These are phyloP conservation scores for Chytriomyces sp. DNA, from an alignment of 192 early-diverging fungal genomes.

Conservation along the genomic window DNA sequence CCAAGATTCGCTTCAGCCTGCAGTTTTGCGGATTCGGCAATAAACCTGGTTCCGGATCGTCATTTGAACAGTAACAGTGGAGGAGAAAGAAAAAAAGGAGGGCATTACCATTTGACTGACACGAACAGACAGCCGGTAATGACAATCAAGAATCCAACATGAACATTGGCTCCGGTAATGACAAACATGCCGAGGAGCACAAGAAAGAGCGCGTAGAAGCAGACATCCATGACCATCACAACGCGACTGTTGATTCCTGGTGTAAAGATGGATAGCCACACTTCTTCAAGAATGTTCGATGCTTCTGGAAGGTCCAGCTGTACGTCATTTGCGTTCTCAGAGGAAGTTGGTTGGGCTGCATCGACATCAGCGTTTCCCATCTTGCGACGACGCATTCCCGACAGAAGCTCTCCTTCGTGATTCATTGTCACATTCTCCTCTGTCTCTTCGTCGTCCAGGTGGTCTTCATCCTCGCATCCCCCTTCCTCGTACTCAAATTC, in stretches of 20 bases:
- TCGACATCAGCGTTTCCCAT: no score
- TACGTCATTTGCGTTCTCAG: neutral
- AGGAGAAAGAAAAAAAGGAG: neutral
- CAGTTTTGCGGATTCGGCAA: conserved; percentile 15
- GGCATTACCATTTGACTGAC: conserved; percentile 45
- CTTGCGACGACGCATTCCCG: no score
- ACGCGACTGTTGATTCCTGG: conserved; percentile 47
- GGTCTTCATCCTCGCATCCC: neutral
- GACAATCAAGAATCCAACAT: conserved; percentile 40
- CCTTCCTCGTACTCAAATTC: neutral
- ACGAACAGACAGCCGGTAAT: conserved; percentile 41
- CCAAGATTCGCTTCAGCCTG: no score
- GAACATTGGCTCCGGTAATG: conserved; percentile 39
- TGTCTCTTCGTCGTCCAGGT: neutral
- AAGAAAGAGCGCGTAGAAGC: conserved; percentile 43
- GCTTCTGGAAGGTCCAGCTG: conserved; percentile 17
- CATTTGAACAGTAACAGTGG: neutral
- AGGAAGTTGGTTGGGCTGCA: neutral
- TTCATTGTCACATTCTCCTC: neutral
- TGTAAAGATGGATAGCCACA: conserved; percentile 45
- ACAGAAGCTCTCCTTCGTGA: no score
- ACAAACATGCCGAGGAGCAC: conserved; percentile 28
- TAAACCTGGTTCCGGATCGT: neutral
- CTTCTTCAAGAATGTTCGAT: conserved; percentile 22
- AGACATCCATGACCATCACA: conserved; percentile 41